Conservation (phyloP, 805 yeast genomes). For the Naumovozyma baii region DNA sequence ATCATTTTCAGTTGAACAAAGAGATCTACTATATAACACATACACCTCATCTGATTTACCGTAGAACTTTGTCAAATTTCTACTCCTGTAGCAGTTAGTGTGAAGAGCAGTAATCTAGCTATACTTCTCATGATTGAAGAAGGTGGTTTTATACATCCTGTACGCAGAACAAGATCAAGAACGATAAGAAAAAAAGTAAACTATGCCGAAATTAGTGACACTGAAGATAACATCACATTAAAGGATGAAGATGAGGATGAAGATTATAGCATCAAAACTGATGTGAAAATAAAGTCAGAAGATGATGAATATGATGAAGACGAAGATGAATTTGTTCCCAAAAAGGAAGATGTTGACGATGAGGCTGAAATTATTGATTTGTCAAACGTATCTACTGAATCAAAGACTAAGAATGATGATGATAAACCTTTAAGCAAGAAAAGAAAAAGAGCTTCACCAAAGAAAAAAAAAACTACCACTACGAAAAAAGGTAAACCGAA, state of each 20-base stretch:
- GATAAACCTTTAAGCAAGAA: conserved; percentile 16
- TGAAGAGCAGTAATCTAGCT: neutral
- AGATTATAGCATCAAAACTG: conserved; percentile 11
- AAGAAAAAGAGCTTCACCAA: conserved; percentile 13
- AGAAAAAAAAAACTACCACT: conserved; percentile 14
- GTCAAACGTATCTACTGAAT: too few species aligned
- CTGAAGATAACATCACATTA: conserved; percentile 2
- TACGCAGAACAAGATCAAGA: conserved; percentile 21
- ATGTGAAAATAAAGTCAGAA: conserved; percentile 4
- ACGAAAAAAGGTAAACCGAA: conserved; percentile 35
- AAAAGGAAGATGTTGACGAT: conserved; percentile 19
- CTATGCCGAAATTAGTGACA: conserved; percentile 29
- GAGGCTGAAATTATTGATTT: conserved; percentile 7
- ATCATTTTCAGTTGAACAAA: neutral
- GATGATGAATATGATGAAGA: conserved; percentile 17
- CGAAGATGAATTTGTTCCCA: conserved; percentile 18
- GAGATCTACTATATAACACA: too few species aligned
- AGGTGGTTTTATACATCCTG: conserved; percentile 25
- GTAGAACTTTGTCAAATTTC: neutral
- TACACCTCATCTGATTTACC: too few species aligned
- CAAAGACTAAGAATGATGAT: conserved; percentile 11
- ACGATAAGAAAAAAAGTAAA: conserved; percentile 27
- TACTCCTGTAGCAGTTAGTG: neutral
- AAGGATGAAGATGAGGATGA: conserved; percentile 12
- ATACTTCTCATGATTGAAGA: conserved; percentile 10